Conservation (phyloP, 768 basidiomycete genomes). For the Lentinula sp. region DNA sequence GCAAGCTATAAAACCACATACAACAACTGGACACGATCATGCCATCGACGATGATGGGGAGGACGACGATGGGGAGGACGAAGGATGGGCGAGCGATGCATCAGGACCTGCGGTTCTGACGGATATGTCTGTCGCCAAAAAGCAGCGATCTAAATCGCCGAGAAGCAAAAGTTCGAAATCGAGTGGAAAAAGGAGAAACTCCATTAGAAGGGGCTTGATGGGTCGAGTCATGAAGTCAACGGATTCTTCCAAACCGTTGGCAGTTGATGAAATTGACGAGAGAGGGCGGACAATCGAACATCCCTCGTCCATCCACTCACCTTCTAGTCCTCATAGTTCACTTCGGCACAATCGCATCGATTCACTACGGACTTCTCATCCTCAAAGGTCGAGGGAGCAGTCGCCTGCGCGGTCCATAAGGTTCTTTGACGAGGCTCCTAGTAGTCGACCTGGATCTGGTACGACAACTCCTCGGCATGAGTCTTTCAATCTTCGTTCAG, state of each 20-base stretch:
- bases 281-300: background rate
- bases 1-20: conserved; percentile 6
- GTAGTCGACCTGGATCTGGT: conserved; percentile 1
- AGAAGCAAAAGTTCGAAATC: background rate
- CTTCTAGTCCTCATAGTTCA: background rate
- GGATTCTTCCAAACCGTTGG: background rate
- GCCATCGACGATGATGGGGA: conserved; percentile 1
- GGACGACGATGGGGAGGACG: conserved; percentile 44
- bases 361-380: background rate
- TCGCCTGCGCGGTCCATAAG: conserved; percentile 8
- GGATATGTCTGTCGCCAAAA: background rate
- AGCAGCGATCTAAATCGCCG: conserved; percentile 7
- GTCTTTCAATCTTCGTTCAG: conserved; percentile 2
- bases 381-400: conserved; percentile 6
- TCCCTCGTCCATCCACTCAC: background rate
- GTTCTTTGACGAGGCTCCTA: conserved; percentile 6
- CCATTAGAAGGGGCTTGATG: conserved; percentile 5
- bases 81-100: conserved; percentile 61
- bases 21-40: background rate
- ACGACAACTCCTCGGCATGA: background rate
- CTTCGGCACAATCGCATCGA: background rate
- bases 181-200: background rate
- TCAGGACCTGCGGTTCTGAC: background rate
- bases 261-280: background rate
- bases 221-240: background rate